Base-by-base conservation (phyloP, 2,329 filamentous ascomycete genomes). In the Fusarium irregulare region DNA sequence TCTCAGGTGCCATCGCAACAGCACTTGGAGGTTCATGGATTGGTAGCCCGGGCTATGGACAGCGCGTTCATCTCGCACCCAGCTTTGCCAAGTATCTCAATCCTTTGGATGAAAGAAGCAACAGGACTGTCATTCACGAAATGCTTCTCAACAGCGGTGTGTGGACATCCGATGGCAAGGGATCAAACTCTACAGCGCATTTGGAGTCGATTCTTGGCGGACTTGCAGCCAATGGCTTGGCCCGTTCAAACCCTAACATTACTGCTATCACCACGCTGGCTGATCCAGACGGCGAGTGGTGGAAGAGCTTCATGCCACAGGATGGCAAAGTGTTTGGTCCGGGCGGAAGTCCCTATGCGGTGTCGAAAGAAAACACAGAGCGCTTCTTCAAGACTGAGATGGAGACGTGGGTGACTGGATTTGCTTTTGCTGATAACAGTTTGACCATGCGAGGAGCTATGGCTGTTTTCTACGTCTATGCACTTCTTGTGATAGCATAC, bases 301-400 rank as follows among this genome's bases (percentile, higher is more conserved):
- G 70, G 71, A 73, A 49, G 30, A 66, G 51, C 7, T 73, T 73
- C 7, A 69, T 71, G 67, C 71, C 70, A 0, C 64, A 73, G 34
- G 51, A 48, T 9, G 51, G 48, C 0, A 64, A 58, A 9, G 65
- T 70, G 4, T 73, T 73, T 28, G 71, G 71, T 1, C 50, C 67
- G 1, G 68, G 71, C 2, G 64, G 71, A 30, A 63, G 20, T 8
- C 71, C 71, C 1, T 73, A 68, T 41, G n/a, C 50, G 2, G 54
- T 73, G 18, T 64, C 65, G 4, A 28, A 32, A 0, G 53, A 61
- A 6, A 68, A 68, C 6, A 56, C 60, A 16, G 27, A 41, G 13
- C 54, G 46, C 0, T 59, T 58, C 54, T 62, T 66, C 12, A 34
- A 20, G 7, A 48, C 56, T 0, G 71, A 73, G 20, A 72, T 71